Evolutionary conservation across 2,329 filamentous ascomycete species (phyloP), one percentile per base, ranked within the genome.

Genomic region (Ophiosphaerella herpotricha): DNA sequence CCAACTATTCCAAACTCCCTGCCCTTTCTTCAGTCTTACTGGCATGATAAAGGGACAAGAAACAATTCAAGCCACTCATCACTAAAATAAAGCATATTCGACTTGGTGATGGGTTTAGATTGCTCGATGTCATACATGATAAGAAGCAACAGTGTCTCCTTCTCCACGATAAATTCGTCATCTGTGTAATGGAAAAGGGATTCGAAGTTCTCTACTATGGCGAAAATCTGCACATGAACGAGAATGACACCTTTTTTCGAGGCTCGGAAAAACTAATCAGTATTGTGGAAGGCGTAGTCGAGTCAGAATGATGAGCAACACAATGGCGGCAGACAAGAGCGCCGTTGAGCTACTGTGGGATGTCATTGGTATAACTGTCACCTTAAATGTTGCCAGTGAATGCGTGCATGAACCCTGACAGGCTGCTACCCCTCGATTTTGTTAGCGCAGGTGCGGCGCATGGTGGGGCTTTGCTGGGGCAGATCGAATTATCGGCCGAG

Each of bases 161-260:
- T 3, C 26, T 40, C 6, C 56, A 56, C 39, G 52, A 54, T 2
- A 36, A 41, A 3, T 58, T 54, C n/a, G 41, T 52, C 13, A 36
- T 60, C 31, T 34, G 38, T n/a, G 24, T 13, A 14, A 4, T 12
- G 2, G 13, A 5, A 5, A 14, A 23, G n/a, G 9, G 2, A 2
- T 14, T 54, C 2, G 42, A 49, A 31, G 7, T 60, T 4, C 24
- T 52, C 11, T 54, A 46, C n/a, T 60, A 55, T 11, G 39, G 48
- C 2, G 48, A 53, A 1, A 43, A 33, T 31, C 41, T 39, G 13
- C 38, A 40, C 12, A 50, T 48, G 9, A 49, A 26, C 16, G 35
- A 40, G 16, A 32, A 16, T 11, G 44, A 24, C 4, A 1, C 32
- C 1, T 51, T 56, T 26, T 56, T 60, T n/a, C 32, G 34, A 3